These are phyloP conservation scores for Ceratocystis colombiana DNA, from an alignment of 2,329 filamentous ascomycete genomes.

Conservation along the genomic window DNA sequence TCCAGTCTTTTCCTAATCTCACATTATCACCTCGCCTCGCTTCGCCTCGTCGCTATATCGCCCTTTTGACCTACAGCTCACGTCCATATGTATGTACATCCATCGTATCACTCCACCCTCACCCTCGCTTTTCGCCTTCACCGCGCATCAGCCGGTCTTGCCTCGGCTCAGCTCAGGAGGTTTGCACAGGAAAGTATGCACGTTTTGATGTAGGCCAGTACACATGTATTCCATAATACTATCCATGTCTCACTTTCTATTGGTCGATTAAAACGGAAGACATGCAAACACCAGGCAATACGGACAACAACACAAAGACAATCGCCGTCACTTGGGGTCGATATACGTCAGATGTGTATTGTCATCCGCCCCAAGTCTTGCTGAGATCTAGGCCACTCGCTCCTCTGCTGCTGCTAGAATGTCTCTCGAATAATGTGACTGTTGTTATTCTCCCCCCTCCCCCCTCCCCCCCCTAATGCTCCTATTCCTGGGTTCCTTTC, in stretches of 20 bases:
- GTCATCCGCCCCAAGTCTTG: neutral
- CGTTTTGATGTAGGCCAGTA: neutral
- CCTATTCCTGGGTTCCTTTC: neutral
- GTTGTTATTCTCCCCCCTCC: neutral
- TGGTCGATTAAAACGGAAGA: neutral
- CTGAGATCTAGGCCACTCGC: no score
- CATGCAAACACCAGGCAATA: neutral
- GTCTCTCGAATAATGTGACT: neutral
- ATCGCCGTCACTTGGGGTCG: neutral
- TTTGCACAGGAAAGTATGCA: neutral
- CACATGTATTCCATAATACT: neutral
- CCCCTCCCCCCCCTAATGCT: neutral
- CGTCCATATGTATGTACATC: neutral
- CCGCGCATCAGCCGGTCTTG: constrained; percentile 8
- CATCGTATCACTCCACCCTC: no score
- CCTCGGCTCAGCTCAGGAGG: constrained; percentile 9
- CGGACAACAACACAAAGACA: neutral
- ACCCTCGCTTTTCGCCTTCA: neutral
- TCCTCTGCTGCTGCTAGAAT: neutral
- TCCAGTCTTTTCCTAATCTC: neutral
- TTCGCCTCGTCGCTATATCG: neutral
- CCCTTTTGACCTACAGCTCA: neutral
- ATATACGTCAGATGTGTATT: neutral
- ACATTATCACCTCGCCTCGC: neutral
- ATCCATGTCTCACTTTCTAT: neutral